Evolutionary conservation across 352 stramenopile genomes (phyloP).

Genomic region (Globisporangium cylindrosporum): DNA sequence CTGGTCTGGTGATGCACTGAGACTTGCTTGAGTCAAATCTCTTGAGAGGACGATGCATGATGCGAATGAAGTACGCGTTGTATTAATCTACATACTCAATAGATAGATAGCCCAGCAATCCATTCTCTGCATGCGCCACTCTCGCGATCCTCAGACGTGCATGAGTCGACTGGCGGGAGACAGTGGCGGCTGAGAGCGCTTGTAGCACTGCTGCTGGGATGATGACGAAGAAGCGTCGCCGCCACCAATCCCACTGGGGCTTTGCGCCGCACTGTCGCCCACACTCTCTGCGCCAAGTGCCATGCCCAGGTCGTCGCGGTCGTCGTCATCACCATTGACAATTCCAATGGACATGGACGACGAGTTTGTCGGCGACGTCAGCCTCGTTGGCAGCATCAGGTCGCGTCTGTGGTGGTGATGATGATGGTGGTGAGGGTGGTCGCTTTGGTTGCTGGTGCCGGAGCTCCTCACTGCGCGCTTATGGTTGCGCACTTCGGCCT

Average conservation of each 20-base stretch:
- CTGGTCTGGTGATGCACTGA: background rate
- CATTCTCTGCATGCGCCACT: too few relatives aligned
- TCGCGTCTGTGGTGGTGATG: background rate
- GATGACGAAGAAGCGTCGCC: constrained; percentile 13
- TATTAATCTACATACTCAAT: too few relatives aligned
- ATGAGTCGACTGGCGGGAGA: constrained; percentile 36
- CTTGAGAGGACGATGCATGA: background rate
- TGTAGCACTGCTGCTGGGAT: constrained; percentile 41
- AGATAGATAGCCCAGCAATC: too few relatives aligned
- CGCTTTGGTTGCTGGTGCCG: constrained; percentile 2
- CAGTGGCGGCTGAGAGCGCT: constrained; percentile 39
- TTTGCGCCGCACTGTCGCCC: constrained; percentile 21
- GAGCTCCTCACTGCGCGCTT: constrained; percentile 15
- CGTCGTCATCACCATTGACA: background rate
- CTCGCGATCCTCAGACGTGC: constrained; percentile 20
- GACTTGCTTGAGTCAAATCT: background rate
- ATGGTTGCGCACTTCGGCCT: constrained; percentile 34
- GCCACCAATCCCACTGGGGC: constrained; percentile 18
- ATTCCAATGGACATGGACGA: constrained; percentile 11
- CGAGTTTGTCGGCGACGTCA: constrained; percentile 21
- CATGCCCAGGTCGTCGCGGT: background rate
- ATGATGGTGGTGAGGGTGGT: constrained; percentile 1
- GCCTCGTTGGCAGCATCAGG: constrained; percentile 5
- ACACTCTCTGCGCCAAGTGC: background rate
- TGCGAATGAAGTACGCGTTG: background rate